Percentiles rank a stretch among this genome's conserved stretches.
phyloP scores from a whole-genome alignment of 495 filamentous ascomycete species.

The Daldinia vernicosa region DNA sequence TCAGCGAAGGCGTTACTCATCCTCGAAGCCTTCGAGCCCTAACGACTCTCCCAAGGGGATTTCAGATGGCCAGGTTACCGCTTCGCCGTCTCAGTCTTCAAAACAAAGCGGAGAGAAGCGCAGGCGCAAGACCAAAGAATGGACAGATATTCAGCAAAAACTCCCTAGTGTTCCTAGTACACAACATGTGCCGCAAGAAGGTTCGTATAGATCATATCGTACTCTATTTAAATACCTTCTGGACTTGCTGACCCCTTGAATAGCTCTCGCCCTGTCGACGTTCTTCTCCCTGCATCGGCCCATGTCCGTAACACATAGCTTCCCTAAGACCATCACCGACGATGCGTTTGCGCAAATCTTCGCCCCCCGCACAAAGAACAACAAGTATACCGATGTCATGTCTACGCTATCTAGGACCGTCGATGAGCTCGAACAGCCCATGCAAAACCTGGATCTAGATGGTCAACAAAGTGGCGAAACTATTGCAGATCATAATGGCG shows the following conservation, averaged over 20 bases:
- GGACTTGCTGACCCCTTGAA: slow-evolving; percentile 26
- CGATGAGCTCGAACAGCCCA: slow-evolving; percentile 72
- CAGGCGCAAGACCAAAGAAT: slow-evolving; percentile 55
- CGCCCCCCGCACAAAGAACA: slow-evolving; percentile 61
- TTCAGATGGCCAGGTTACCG: slow-evolving; percentile 52
- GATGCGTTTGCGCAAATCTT: slow-evolving; percentile 86
- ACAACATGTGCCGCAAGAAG: slow-evolving; percentile 76
- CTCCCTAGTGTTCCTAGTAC: slow-evolving; percentile 88
- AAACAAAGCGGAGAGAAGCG: slow-evolving; percentile 58
- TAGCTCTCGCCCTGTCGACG: slow-evolving; percentile 85
- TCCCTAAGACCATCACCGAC: slow-evolving; percentile 74
- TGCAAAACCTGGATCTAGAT: slow-evolving; percentile 51
- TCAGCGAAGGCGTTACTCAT: slow-evolving; percentile 60
- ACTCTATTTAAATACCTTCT: not conserved
- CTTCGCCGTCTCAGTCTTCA: slow-evolving; percentile 49
- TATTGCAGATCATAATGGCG: slow-evolving; percentile 40
- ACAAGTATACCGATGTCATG: slow-evolving; percentile 71
- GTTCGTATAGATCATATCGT: slow-evolving; percentile 54
- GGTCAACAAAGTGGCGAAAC: slow-evolving; percentile 43
- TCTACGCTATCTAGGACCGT: slow-evolving; percentile 79
- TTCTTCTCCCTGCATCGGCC: slow-evolving; percentile 98
- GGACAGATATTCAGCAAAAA: slow-evolving; percentile 51
- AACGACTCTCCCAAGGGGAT: slow-evolving; percentile 60
- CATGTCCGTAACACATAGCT: slow-evolving; percentile 82
- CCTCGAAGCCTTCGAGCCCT: slow-evolving; percentile 65